These are phyloP conservation scores for Rachicladosporium sp. DNA, from an alignment of 2,329 filamentous ascomycete species.

Conservation along the genomic window DNA sequence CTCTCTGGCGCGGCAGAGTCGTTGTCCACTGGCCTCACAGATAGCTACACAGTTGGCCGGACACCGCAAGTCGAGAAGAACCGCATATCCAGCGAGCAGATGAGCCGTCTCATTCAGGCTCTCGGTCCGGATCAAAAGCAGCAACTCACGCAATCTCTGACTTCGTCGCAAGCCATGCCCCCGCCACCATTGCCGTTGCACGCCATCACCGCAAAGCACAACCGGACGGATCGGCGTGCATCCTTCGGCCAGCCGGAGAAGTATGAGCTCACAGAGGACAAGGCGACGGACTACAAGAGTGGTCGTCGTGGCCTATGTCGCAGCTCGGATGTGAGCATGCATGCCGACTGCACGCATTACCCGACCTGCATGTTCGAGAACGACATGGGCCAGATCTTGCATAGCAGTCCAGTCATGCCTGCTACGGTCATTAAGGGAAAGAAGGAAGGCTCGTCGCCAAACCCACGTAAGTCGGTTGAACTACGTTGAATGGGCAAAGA, in stretches of 20 bases:
- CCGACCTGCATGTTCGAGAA: constrained; percentile 20
- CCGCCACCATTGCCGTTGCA: constrained; percentile 17
- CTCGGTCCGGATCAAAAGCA: constrained; percentile 4
- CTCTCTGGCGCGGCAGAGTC: no score
- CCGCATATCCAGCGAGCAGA: constrained; percentile 19
- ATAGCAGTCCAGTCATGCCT: constrained; percentile 6
- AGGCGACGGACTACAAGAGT: background rate
- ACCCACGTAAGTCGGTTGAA: constrained; percentile 5
- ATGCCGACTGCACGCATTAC: constrained; percentile 18
- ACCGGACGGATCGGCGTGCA: background rate
- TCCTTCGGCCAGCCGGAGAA: background rate
- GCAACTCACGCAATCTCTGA: background rate
- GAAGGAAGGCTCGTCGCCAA: constrained; percentile 15
- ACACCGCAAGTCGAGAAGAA: background rate
- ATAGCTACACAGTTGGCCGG: constrained; percentile 3
- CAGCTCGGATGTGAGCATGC: constrained; percentile 25
- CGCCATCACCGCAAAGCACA: constrained; percentile 2
- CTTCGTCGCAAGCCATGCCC: constrained; percentile 10
- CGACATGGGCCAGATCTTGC: constrained; percentile 12
- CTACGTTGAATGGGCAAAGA: background rate
- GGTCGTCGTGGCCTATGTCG: constrained; percentile 10
- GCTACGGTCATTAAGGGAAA: constrained; percentile 13
- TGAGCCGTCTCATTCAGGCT: constrained; percentile 15
- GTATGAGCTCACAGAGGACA: background rate
- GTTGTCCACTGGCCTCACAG: background rate